Percentiles rank a stretch among this genome's conserved stretches.
These are phyloP conservation scores for Aspergillus novofumigatus DNA, from an alignment of 2,329 filamentous ascomycete genomes.

Conservation along the genomic window DNA sequence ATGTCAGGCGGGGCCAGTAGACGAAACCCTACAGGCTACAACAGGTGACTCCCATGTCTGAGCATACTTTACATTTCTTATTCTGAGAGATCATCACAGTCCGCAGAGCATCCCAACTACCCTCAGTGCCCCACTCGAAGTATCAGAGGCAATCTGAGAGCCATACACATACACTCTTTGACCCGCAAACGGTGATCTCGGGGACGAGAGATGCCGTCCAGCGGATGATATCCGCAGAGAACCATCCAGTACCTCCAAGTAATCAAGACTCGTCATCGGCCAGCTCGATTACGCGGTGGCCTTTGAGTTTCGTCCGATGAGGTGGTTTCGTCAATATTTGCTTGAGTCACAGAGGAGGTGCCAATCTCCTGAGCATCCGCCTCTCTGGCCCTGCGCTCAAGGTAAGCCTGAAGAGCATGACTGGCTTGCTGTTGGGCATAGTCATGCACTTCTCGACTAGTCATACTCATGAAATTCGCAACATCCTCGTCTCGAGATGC, in stretches of 20 bases:
- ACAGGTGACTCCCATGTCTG: neutral
- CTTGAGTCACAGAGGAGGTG: neutral
- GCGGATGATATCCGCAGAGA: neutral
- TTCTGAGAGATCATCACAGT: neutral
- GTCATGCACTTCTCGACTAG: neutral
- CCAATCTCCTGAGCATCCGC: neutral
- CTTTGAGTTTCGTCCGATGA: neutral
- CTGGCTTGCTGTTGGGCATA: neutral
- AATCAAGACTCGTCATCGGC: neutral
- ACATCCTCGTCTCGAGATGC: neutral
- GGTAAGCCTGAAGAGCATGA: neutral
- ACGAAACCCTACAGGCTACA: neutral
- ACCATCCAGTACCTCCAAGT: neutral
- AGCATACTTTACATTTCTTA: neutral
- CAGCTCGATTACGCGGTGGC: neutral
- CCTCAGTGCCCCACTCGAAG: too few species aligned
- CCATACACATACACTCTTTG: neutral
- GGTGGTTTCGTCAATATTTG: neutral
- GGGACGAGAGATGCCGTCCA: neutral
- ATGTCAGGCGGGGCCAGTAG: neutral
- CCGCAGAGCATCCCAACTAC: neutral
- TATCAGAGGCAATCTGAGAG: neutral
- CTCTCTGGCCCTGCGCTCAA: neutral
- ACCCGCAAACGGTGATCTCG: neutral
- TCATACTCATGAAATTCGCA: neutral